These are phyloP conservation scores for Dothidotthia symphoricarpi DNA, from an alignment of 2,329 filamentous ascomycete genomes.

Conservation along the genomic window DNA sequence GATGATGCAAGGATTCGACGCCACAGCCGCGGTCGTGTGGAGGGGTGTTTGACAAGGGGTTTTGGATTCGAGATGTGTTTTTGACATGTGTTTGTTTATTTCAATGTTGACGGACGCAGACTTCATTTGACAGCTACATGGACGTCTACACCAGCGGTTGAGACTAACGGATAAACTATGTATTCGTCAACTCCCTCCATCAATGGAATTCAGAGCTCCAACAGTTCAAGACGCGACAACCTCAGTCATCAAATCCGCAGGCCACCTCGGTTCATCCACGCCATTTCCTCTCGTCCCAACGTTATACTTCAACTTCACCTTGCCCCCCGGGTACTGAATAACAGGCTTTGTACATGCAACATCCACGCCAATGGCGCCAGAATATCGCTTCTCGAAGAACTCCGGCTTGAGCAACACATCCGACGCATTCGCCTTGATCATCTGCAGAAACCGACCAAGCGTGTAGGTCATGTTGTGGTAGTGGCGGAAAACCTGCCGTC, in stretches of 20 bases:
- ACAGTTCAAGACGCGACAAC: too few species aligned
- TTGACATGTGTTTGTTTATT: too few species aligned
- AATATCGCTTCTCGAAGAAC: constrained; percentile 50
- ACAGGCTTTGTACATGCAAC: constrained; percentile 49
- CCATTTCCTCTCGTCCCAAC: constrained; percentile 54
- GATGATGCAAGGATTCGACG: too few species aligned
- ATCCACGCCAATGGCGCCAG: constrained; percentile 40
- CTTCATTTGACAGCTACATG: too few species aligned
- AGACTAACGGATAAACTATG: too few species aligned
- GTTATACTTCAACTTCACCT: constrained; percentile 45
- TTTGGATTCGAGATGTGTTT: too few species aligned
- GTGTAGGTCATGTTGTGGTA: constrained; percentile 50
- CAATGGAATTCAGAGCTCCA: too few species aligned
- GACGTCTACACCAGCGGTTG: too few species aligned
- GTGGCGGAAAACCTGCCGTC: constrained; percentile 51
- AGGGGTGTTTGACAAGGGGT: too few species aligned
- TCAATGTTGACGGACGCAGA: too few species aligned
- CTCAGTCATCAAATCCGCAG: constrained; percentile 45
- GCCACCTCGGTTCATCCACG: constrained; percentile 51
- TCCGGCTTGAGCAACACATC: constrained; percentile 46
- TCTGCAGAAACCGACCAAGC: constrained; percentile 44
- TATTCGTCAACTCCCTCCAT: too few species aligned
- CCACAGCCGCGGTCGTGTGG: too few species aligned
- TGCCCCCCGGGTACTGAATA: constrained; percentile 36
- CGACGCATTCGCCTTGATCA: constrained; percentile 43